phyloP scores from a whole-genome alignment of 2,329 filamentous ascomycete species.

The Botryotinia convoluta region DNA sequence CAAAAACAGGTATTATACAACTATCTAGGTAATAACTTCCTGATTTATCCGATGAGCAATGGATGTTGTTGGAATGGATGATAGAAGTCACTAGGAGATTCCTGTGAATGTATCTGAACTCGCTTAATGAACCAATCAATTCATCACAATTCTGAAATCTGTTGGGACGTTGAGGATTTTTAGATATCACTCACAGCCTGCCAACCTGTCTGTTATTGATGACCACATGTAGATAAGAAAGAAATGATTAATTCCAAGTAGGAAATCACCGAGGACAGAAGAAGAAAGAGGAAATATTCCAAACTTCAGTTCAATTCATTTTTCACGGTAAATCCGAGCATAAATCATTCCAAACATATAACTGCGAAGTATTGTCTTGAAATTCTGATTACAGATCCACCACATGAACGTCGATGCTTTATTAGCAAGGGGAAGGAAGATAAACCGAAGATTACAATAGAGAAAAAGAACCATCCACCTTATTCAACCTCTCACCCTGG shows the following conservation, averaged over 20 bases:
- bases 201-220: background rate
- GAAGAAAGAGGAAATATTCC: background rate
- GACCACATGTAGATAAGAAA: background rate
- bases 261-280: background rate
- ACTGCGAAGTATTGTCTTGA: background rate
- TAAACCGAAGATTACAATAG: background rate
- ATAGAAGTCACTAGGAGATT: background rate
- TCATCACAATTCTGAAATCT: background rate
- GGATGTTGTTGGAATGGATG: background rate
- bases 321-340: background rate
- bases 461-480: no score
- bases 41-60: background rate
- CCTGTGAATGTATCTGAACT: background rate
- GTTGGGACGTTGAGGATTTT: constrained; percentile 13
- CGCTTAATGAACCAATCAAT: background rate
- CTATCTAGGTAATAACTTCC: background rate
- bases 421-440: background rate
- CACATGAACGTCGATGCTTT: background rate
- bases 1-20: background rate
- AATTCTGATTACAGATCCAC: background rate
- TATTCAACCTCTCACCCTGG: background rate
- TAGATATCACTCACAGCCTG: background rate
- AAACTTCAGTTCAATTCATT: background rate
- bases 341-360: background rate
- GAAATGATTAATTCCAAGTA: background rate